A percentile compares a stretch with the other conserved stretches of the same genome.
phyloP scores from a whole-genome alignment of 2,329 filamentous ascomycete species.

The Penicillium sp. region DNA sequence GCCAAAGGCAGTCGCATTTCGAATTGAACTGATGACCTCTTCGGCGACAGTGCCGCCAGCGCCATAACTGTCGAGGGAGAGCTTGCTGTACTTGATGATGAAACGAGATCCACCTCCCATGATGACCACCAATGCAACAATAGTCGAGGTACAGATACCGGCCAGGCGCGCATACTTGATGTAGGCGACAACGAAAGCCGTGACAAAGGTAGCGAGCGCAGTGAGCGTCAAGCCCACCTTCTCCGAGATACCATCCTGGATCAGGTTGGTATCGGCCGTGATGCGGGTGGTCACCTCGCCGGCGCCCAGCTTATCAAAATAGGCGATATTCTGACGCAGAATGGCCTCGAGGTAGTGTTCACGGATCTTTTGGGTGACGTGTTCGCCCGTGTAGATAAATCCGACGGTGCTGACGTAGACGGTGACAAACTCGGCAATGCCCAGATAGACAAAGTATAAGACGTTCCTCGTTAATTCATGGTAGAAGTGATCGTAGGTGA shows the following conservation, averaged over 20 bases:
- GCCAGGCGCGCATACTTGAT: conserved; percentile 91
- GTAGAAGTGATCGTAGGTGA: conserved; percentile 57
- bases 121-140: conserved; percentile 72
- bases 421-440: conserved; percentile 72
- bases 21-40: conserved; percentile 89
- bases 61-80: conserved; percentile 74
- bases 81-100: conserved; percentile 77
- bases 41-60: conserved; percentile 84
- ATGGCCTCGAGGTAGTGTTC: conserved; percentile 81
- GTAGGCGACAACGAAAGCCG: conserved; percentile 88
- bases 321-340: conserved; percentile 83
- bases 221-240: conserved; percentile 77
- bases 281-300: conserved; percentile 94
- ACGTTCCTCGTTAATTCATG: conserved; percentile 61
- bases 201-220: conserved; percentile 76
- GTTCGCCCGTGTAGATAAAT: conserved; percentile 84
- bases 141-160: conserved; percentile 76
- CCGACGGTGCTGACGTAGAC: conserved; percentile 79
- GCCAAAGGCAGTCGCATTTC: conserved; percentile 88
- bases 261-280: conserved; percentile 86
- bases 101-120: conserved; percentile 72
- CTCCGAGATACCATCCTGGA: conserved; percentile 91
- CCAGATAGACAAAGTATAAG: conserved; percentile 82
- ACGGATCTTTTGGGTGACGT: conserved; percentile 74
- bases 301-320: conserved; percentile 87